Percentiles rank a stretch among this genome's conserved stretches.
Conservation (phyloP, 2,329 filamentous ascomycete species). For the Dothistroma septosporum region DNA sequence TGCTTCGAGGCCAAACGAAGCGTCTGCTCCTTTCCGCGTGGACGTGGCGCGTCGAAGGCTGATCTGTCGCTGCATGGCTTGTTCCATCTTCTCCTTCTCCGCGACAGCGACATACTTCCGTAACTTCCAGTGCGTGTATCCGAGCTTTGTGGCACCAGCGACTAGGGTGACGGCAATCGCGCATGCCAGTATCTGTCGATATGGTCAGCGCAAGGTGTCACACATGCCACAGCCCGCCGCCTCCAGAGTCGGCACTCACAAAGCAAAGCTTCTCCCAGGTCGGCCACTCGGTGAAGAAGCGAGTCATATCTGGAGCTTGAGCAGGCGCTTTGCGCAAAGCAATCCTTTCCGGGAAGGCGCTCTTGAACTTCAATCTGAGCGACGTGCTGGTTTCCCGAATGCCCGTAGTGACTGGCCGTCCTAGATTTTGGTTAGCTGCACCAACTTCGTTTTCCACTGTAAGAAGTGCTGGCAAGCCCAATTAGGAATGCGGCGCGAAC, state of each 20-base stretch:
- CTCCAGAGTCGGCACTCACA: constrained; percentile 51
- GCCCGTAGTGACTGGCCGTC: background rate
- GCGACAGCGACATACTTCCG: constrained; percentile 39
- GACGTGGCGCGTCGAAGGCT: constrained; percentile 23
- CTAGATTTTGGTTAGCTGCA: background rate
- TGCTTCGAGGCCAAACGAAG: constrained; percentile 82
- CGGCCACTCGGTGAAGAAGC: constrained; percentile 58
- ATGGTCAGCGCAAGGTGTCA: constrained; percentile 27
- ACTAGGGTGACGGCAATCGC: constrained; percentile 67
- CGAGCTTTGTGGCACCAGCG: constrained; percentile 63
- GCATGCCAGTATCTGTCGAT: constrained; percentile 62
- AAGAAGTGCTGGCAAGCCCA: background rate
- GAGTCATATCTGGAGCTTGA: constrained; percentile 9
- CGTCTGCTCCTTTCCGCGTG: constrained; percentile 52
- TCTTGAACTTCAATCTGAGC: background rate
- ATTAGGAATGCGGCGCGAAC: background rate
- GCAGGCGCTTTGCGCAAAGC: background rate
- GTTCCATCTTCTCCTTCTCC: constrained; percentile 30
- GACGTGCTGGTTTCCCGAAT: background rate
- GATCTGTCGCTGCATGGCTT: constrained; percentile 33
- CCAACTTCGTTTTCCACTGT: background rate
- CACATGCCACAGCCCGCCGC: constrained; percentile 8
- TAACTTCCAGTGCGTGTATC: constrained; percentile 40
- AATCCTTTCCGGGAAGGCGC: background rate
- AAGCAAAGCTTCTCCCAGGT: constrained; percentile 89